Conservation (phyloP, 1,284 basidiomycete genomes). For the Retiboletus flavoniger region DNA sequence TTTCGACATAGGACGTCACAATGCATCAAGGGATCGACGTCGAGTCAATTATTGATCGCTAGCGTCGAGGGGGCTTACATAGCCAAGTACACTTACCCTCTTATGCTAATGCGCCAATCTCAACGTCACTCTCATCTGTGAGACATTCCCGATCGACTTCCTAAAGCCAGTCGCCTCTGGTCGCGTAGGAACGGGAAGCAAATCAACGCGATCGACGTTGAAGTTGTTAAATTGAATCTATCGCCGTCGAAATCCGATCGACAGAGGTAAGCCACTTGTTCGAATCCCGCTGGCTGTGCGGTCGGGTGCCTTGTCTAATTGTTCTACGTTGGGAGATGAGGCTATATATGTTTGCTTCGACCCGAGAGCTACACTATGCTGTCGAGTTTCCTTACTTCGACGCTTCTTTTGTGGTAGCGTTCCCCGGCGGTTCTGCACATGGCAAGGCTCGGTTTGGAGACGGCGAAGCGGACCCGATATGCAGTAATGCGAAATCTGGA, state of each 20-base stretch:
- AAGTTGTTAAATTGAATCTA: slow-evolving; percentile 23
- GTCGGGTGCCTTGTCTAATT: slow-evolving; percentile 19
- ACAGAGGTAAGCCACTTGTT: slow-evolving; percentile 20
- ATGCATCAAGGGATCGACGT: slow-evolving; percentile 17
- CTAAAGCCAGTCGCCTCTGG: slow-evolving; percentile 23
- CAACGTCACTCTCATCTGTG: slow-evolving; percentile 13
- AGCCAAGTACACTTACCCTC: slow-evolving; percentile 1
- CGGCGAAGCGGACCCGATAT: background rate
- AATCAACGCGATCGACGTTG: slow-evolving; percentile 32
- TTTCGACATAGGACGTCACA: slow-evolving; percentile 5
- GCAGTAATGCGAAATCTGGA: background rate
- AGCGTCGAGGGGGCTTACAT: slow-evolving; percentile 4
- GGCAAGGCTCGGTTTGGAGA: background rate
- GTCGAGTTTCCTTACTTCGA: slow-evolving; percentile 20
- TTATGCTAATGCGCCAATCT: slow-evolving; percentile 17
- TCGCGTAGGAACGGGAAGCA: slow-evolving; percentile 17
- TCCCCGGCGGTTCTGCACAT: background rate
- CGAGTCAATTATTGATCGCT: slow-evolving; percentile 9
- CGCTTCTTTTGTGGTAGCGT: slow-evolving; percentile 5
- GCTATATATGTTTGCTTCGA: slow-evolving; percentile 16
- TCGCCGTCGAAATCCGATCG: slow-evolving; percentile 21
- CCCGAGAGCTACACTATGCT: slow-evolving; percentile 6
- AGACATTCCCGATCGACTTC: slow-evolving; percentile 17
- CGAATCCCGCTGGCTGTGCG: slow-evolving; percentile 27
- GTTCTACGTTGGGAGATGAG: slow-evolving; percentile 13